Evolutionary conservation across 768 basidiomycete species (phyloP), one percentile per base, ranked within the genome.

Genomic region (Epithele typhae): DNA sequence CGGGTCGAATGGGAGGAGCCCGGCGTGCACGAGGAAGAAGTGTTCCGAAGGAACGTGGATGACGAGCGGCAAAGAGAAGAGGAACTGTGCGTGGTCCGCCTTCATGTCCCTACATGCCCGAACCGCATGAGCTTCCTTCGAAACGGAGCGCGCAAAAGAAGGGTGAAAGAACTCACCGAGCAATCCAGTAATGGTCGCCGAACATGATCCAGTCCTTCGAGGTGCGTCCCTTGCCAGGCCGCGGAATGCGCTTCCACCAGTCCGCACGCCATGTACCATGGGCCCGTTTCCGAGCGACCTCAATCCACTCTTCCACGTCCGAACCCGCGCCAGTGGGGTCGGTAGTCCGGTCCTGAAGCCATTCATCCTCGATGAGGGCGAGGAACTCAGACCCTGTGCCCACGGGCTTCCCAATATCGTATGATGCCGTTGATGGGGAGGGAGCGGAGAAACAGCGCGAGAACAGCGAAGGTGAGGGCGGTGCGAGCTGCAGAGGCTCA

Each of bases 11-110:
- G 92, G 75, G 2, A 97, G 73, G 17, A 95, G 58, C 5, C 94
- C 94, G 1, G 82, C 93, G 55, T 96, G 92, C 1, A 84, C 88
- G 38, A 94, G 72, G 66, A 81, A 82, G 1, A 81, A 66, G 58
- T 94, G 89, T 2, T 85, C 77, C 2, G 75, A 74, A 0, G 92
- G 89, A 14, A 87, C 66, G 59, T 95, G 81, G 7, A 93, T 69
- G 39, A 75, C 71, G 24, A 92, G 68, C 0, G 94, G 93, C 0
- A 92, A 67, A n/a, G 76, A 68, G 24, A 78, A 62, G 23, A 96
- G 74, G 63, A 93, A 97, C n/a, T 69, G 56, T 52, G 82, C 88
- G 39, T 92, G 75, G 3, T 62, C 62, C 15, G 60, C 60, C n/a
- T 80, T 68, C 72, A 94, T 77, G 37, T 71, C 74, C 40, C 73